Percentiles rank a stretch among this genome's conserved stretches.
Conservation (phyloP, 371 early-diverging fungal genomes). For the Batkoa obscura region DNA sequence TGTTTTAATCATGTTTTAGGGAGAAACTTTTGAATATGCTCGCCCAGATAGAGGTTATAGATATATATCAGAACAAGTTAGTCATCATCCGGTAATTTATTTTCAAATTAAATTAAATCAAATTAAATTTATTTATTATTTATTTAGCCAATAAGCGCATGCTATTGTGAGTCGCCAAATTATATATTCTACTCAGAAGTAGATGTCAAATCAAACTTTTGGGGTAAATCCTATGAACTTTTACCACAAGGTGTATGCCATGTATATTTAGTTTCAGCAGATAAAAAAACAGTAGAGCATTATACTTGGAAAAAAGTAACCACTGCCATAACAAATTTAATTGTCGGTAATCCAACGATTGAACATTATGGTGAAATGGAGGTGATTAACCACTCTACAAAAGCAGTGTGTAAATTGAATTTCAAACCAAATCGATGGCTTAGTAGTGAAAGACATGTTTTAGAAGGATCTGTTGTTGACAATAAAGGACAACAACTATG, state of each 20-base stretch:
- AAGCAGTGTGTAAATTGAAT: conserved; percentile 40
- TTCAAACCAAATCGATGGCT: conserved; percentile 52
- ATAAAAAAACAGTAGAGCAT: conserved; percentile 32
- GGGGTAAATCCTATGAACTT: conserved; percentile 60
- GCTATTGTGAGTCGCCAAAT: conserved; percentile 57
- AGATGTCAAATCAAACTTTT: conserved; percentile 54
- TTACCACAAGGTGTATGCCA: conserved; percentile 58
- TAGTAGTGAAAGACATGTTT: conserved; percentile 30
- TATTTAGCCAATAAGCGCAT: conserved; percentile 53
- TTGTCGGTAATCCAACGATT: conserved; percentile 60
- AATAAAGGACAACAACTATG: conserved; percentile 25
- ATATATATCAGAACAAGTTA: conserved; percentile 66
- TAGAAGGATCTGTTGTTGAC: conserved; percentile 42
- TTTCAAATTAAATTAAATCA: background rate
- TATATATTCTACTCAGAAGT: conserved; percentile 61
- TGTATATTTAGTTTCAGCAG: conserved; percentile 28
- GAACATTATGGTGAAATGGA: conserved; percentile 67
- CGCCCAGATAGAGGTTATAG: conserved; percentile 53
- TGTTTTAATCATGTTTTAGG: conserved; percentile 12
- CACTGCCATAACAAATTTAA: conserved; percentile 60
- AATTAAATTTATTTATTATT: background rate
- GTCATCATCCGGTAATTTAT: conserved; percentile 52
- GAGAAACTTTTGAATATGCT: conserved; percentile 72
- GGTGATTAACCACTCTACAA: conserved; percentile 50
- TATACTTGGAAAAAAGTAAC: conserved; percentile 67